Evolutionary conservation across 768 basidiomycete species (phyloP), one percentile per base, ranked within the genome.

Genomic region (Terana coerulea): DNA sequence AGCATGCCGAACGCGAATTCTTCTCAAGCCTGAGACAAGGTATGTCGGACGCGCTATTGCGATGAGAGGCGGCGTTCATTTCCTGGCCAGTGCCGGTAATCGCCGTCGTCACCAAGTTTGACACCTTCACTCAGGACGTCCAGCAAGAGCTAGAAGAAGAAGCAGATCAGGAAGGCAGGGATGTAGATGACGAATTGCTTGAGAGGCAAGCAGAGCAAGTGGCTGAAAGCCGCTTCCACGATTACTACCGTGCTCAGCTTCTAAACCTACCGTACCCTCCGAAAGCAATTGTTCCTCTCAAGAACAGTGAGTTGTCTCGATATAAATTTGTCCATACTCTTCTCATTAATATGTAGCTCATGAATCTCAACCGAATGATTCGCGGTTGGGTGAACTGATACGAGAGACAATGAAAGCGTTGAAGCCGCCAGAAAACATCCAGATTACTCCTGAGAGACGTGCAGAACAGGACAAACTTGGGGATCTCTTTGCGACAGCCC

Each of bases 71-170:
- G n/a, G n/a, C n/a, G n/a, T n/a, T n/a, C n/a, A n/a, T n/a, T n/a
- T n/a, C n/a, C n/a, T n/a, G n/a, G 6, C 19, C n/a, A 43, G 42
- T 43, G 6, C 42, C 42, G n/a, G 42, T 43, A 5, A 17, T 43
- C n/a, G 42, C n/a, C 4, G 12, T 43, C 15, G n/a, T 30, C 10
- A 43, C 42, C 5, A 43, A 43, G 42, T 43, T 43, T 43, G 42
- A 43, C 24, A 17, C 29, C 5, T 28, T 43, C n/a, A 17, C 29
- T 17, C 42, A 43, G 28, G 42, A 43, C 25, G n/a, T 29, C 17
- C 42, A 8, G 5, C 42, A 43, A n/a, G 42, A 43, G n/a, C 42
- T 43, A n/a, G 42, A 43, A 28, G 42, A 43, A 28, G 42, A 24
- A n/a, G 26, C 42, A 43, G 42, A 43, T 26, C 25, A 26, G 5